Evolutionary conservation across 2,329 filamentous ascomycete genomes (phyloP).

Genomic region (Fusarium mangiferae): DNA sequence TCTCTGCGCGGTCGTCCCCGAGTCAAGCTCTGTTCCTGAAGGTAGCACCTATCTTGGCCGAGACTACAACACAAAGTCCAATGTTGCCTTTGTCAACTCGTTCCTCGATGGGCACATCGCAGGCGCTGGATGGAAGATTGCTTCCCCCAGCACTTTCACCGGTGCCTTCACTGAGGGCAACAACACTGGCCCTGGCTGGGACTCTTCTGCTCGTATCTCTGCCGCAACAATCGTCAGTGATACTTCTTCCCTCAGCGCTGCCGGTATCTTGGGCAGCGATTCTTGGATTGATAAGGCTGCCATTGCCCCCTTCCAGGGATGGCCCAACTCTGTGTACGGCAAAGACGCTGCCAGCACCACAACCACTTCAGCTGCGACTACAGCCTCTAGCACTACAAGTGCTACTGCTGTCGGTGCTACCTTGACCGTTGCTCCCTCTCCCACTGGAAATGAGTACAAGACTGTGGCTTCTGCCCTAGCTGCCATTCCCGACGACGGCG

Average conservation of each 20-base stretch:
- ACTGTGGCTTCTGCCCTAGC: conserved; percentile 56
- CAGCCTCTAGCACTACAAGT: conserved; percentile 17
- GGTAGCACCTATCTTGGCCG: conserved; percentile 43
- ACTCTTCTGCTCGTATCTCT: conserved; percentile 38
- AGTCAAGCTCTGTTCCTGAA: conserved; percentile 34
- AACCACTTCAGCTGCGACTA: conserved; percentile 8
- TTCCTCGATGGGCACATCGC: conserved; percentile 45
- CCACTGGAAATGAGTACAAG: conserved; percentile 52
- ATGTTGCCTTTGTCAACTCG: conserved; percentile 45
- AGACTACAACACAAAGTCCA: conserved; percentile 41
- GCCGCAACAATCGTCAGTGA: conserved; percentile 44
- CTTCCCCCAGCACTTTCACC: conserved; percentile 34
- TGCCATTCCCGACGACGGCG: conserved; percentile 48
- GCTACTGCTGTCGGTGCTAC: conserved; percentile 10
- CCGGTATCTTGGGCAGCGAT: conserved; percentile 47
- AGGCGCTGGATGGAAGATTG: conserved; percentile 42
- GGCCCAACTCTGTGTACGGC: conserved; percentile 44
- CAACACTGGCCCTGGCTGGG: conserved; percentile 47
- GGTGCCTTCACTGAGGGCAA: conserved; percentile 47
- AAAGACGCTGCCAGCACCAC: background rate
- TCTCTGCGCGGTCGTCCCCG: conserved; percentile 51
- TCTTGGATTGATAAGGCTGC: conserved; percentile 47
- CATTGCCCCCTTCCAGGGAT: conserved; percentile 44
- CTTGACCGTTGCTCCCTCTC: conserved; percentile 46
- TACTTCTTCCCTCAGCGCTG: conserved; percentile 62